Evolutionary conservation across 2,329 filamentous ascomycete species (phyloP).

Genomic region (Dactylellina parvicollis): DNA sequence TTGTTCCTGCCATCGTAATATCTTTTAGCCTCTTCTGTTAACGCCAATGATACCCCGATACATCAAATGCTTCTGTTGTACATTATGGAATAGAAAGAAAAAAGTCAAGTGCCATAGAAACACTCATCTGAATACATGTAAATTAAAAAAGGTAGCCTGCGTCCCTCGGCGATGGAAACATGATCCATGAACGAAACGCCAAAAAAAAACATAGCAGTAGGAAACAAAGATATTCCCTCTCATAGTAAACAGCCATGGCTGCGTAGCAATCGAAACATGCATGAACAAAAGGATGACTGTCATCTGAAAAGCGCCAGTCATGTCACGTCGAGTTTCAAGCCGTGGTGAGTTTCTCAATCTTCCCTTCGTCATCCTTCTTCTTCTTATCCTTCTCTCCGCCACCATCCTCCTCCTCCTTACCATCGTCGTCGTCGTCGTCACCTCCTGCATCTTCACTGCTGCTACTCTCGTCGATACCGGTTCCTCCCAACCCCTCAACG

Average conservation of each 20-base stretch:
- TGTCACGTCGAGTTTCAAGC: background rate
- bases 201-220: too few species aligned
- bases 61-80: slow-evolving; percentile 36
- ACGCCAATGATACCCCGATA: slow-evolving; percentile 50
- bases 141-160: background rate
- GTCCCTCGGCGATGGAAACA: background rate
- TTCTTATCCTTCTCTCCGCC: background rate
- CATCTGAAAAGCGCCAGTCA: too few species aligned
- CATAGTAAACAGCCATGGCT: too few species aligned
- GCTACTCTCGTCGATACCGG: slow-evolving; percentile 66
- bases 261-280: too few species aligned
- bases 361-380: background rate
- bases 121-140: background rate
- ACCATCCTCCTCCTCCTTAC: background rate
- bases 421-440: slow-evolving; percentile 8
- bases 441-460: slow-evolving; percentile 35
- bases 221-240: too few species aligned
- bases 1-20: background rate
- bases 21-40: slow-evolving; percentile 32
- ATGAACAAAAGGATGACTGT: too few species aligned
- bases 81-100: slow-evolving; percentile 20
- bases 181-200: background rate
- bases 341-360: background rate
- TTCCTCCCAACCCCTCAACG: slow-evolving; percentile 64
- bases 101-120: background rate